These are phyloP conservation scores for Colletotrichum sp. DNA, from an alignment of 2,329 filamentous ascomycete species.

Conservation along the genomic window DNA sequence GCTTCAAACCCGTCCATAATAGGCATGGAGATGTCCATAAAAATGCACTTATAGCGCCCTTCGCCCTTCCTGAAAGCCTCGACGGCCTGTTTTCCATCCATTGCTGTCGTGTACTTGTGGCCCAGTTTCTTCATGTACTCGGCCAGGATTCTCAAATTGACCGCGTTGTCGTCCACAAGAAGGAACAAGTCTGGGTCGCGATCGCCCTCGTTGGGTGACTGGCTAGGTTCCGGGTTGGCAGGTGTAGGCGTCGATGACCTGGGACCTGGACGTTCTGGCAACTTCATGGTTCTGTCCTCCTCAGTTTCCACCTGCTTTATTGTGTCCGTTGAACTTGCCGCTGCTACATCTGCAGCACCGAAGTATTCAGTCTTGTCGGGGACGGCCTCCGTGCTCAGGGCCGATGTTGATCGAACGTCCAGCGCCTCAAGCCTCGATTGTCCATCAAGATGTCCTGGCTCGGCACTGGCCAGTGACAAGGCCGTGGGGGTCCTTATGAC, in stretches of 20 bases:
- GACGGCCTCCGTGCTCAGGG: neutral
- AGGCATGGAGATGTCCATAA: slow-evolving; percentile 63
- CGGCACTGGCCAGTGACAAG: neutral
- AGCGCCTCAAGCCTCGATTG: neutral
- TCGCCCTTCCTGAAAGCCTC: slow-evolving; percentile 29
- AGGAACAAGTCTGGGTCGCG: slow-evolving; percentile 26
- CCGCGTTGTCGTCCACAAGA: slow-evolving; percentile 45
- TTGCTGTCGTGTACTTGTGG: slow-evolving; percentile 30
- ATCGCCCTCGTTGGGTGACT: neutral
- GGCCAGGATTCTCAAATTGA: slow-evolving; percentile 40
- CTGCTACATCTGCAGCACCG: neutral
- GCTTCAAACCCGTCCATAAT: slow-evolving; percentile 58
- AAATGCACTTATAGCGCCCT: slow-evolving; percentile 30
- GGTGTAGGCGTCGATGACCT: neutral
- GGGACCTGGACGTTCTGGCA: neutral
- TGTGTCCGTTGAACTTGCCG: neutral
- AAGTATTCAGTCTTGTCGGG: neutral
- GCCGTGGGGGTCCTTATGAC: neutral
- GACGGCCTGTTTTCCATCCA: slow-evolving; percentile 38
- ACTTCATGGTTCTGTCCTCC: neutral
- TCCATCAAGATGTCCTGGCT: neutral
- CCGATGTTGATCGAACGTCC: neutral
- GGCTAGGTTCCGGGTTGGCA: neutral
- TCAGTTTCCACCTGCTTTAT: neutral
- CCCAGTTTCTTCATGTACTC: slow-evolving; percentile 39